Base-by-base conservation (phyloP, 2,329 filamentous ascomycete genomes). In the Cordyceps javanica region DNA sequence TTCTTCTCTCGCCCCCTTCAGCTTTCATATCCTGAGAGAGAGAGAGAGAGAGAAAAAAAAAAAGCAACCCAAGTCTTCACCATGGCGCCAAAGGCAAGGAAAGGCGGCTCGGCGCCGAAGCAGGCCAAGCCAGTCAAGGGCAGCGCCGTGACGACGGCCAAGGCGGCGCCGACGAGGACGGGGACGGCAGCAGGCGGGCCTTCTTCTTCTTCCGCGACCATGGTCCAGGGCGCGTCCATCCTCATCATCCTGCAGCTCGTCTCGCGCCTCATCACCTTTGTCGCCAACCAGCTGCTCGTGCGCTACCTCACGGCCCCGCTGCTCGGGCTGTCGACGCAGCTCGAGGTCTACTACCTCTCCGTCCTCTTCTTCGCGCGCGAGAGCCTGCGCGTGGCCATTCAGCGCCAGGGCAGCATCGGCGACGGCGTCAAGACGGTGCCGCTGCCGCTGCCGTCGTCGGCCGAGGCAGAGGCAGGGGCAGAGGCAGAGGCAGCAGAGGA, bases 331-430 rank as follows among this genome's bases (percentile, higher is more conserved):
- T 88, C 92, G 2, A 88, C 92, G 0, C 94, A 97, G 70, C 81
- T 99, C 3, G 94, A 99, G 66, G 85, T 97, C 1, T 97, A 92
- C 71, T 92, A 93, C 60, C 88, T 96, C 45, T 91, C 91, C 0
- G 87, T 95, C n/a, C 80, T 99, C 0, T 97, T 96, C 72, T 97
- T 99, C 67, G 89, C 94, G 0, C 83, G 94, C 39, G 94, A 99
- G 73, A 93, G 89, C 66, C 76, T 97, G 50, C 87, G 94, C 16
- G 88, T 96, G n/a, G 91, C 93, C 26, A 83, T 96, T 36, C 93
- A 97, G 73, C 82, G 94, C 53, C 89, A 92, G 64, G 61, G 64
- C n/a, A 63, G 63, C 5, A 59, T 61, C 5, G 59, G 59, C 11
- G 53, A 36, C n/a, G 39, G 36, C 53, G 21, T 56, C 1, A 50